Conservation (phyloP, 352 stramenopile species). For the Globisporangium carolinianum region DNA sequence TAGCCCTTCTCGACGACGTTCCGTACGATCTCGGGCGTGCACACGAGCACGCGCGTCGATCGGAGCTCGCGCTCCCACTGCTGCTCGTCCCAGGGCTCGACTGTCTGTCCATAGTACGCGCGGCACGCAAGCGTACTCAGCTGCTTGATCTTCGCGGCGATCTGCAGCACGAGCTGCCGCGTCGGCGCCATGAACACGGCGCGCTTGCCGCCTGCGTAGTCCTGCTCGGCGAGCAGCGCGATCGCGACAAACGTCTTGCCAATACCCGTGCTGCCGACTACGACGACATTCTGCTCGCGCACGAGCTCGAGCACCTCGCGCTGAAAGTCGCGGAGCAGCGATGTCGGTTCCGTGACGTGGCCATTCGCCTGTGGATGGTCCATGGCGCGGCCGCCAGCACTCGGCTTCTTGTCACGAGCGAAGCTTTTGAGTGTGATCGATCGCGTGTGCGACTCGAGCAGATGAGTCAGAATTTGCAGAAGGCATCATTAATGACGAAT, state of each 20-base stretch:
- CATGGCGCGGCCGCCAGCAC: too few species aligned
- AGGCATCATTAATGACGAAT: too few species aligned
- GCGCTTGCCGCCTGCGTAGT: constrained; percentile 55
- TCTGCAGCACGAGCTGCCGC: constrained; percentile 75
- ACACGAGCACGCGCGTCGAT: constrained; percentile 71
- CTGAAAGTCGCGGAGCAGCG: constrained; percentile 60
- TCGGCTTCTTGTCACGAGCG: too few species aligned
- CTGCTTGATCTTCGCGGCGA: constrained; percentile 63
- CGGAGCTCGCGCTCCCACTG: constrained; percentile 57
- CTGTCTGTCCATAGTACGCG: constrained; percentile 38
- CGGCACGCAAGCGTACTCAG: constrained; percentile 51
- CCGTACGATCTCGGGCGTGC: constrained; percentile 81
- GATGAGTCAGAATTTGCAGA: too few species aligned
- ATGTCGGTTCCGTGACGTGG: too few species aligned
- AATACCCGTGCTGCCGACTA: constrained; percentile 79
- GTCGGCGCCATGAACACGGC: constrained; percentile 81
- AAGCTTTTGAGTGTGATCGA: too few species aligned
- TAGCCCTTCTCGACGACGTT: constrained; percentile 83
- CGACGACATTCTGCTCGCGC: constrained; percentile 71
- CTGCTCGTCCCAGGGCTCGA: constrained; percentile 55
- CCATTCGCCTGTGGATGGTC: too few species aligned
- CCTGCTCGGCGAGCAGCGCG: constrained; percentile 61
- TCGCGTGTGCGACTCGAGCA: too few species aligned
- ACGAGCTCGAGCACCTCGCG: constrained; percentile 57
- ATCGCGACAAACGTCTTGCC: constrained; percentile 84